Base-by-base conservation (phyloP, 768 basidiomycete species). In the Boletus pseudo-olivaceus region DNA sequence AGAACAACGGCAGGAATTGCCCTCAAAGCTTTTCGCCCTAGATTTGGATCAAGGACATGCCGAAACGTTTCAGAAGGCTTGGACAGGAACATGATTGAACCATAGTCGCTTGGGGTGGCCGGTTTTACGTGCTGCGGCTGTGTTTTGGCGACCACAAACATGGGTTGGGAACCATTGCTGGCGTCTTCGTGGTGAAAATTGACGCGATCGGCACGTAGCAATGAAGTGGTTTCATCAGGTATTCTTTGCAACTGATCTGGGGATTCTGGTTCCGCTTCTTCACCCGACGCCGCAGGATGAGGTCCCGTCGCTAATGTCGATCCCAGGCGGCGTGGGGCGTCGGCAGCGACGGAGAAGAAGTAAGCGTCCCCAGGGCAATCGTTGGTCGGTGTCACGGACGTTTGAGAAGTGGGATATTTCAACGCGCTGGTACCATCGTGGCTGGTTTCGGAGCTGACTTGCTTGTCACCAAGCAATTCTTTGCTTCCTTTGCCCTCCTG, bases 1-100 rank as follows among this genome's bases (percentile, higher is more conserved):
- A 97, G 76, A 15, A 93, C 66, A 4, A 95, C 92, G 0, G 93
- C 89, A 1, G 95, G 94, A n/a, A 95, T 61, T 0, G 84, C 77
- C 46, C 66, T 71, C 5, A 80, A 55, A 0, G 47, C 61, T 15
- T 55, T 62, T 42, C 41, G 46, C 29, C 55, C 59, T 1, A 68
- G 14, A 54, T 66, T 58, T 30, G 64, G 56, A 47, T 48, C 59
- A 19, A 63, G 48, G n/a, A 55, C 5, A 7, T 29, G 40, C 11
- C 47, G 47, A 20, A 63, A 40, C 1, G 54, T 50, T 41, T 53
- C 50, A 20, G 49, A 58, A 1, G 61, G 38, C 37, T 54, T 57
- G 10, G 43, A 35, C 10, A 52, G 50, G 45, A 30, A 48, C 41
- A 11, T 14, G 9, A 47, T 56, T 15, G 64, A 42, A 3, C 61